Conservation (phyloP, 2,329 filamentous ascomycete genomes). For the Monosporascus cannonballus region DNA sequence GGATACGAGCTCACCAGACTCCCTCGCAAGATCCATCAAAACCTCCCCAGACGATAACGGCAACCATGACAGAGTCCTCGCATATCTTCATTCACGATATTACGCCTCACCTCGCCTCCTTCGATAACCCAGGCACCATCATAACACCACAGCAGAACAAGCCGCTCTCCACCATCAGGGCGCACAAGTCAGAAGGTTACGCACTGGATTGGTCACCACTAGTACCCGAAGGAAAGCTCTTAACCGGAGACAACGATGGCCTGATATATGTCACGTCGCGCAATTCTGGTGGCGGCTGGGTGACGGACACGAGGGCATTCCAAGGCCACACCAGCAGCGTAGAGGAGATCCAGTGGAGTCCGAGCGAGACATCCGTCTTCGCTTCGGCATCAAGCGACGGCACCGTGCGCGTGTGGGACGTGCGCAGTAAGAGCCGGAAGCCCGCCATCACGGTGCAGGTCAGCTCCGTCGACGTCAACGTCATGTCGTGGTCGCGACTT, state of each 20-base stretch:
- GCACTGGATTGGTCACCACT: slow-evolving; percentile 94
- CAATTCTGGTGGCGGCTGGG: slow-evolving; percentile 82
- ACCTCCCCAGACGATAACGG: slow-evolving; percentile 77
- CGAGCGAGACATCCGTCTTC: slow-evolving; percentile 87
- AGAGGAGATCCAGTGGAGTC: slow-evolving; percentile 96
- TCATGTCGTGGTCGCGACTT: slow-evolving; percentile 89
- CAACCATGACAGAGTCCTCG: slow-evolving; percentile 85
- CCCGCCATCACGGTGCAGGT: slow-evolving; percentile 84
- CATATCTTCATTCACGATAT: slow-evolving; percentile 92
- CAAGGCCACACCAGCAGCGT: slow-evolving; percentile 78
- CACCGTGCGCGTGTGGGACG: slow-evolving; percentile 93
- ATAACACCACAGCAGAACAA: slow-evolving; percentile 82
- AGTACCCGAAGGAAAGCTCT: slow-evolving; percentile 72
- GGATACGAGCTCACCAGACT: slow-evolving; percentile 80
- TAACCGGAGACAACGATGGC: slow-evolving; percentile 88
- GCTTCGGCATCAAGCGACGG: slow-evolving; percentile 91
- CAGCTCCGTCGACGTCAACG: slow-evolving; percentile 84
- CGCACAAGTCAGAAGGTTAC: slow-evolving; percentile 92
- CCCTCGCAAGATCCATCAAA: slow-evolving; percentile 63
- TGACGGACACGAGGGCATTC: slow-evolving; percentile 79
- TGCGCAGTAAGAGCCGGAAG: slow-evolving; percentile 81
- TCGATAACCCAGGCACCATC: slow-evolving; percentile 79
- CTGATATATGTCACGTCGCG: slow-evolving; percentile 83
- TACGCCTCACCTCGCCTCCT: slow-evolving; percentile 79
- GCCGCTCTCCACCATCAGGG: slow-evolving; percentile 77